These are phyloP conservation scores for Xerocomellus chrysenteron DNA, from an alignment of 768 basidiomycete genomes.

Conservation along the genomic window DNA sequence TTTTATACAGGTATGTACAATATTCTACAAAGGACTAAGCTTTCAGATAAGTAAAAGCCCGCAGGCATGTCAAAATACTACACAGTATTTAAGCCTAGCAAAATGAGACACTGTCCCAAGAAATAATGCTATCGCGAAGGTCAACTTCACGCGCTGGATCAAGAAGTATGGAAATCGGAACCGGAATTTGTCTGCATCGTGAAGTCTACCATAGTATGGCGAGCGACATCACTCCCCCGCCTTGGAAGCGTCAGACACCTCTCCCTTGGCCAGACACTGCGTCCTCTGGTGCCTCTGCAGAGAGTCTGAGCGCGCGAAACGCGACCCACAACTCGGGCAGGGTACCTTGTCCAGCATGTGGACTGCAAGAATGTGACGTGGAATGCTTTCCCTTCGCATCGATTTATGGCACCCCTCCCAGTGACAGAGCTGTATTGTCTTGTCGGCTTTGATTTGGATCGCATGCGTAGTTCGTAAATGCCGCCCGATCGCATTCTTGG, in stretches of 20 bases:
- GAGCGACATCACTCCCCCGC: background rate
- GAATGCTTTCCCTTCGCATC: constrained; percentile 28
- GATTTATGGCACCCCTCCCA: constrained; percentile 18
- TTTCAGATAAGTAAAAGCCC: background rate
- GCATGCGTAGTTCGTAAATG: constrained; percentile 15
- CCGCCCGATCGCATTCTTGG: constrained; percentile 10
- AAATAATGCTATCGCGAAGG: background rate
- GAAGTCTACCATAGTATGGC: background rate
- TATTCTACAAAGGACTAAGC: background rate
- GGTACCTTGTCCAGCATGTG: constrained; percentile 21
- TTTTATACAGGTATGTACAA: background rate
- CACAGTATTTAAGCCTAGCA: background rate
- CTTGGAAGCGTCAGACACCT: background rate
- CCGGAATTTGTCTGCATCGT: background rate
- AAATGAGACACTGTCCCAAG: background rate
- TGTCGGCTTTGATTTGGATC: constrained; percentile 9
- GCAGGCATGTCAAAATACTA: background rate
- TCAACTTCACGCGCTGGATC: background rate
- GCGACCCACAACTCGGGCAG: constrained; percentile 16
- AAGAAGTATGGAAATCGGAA: background rate
- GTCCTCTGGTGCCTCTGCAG: constrained; percentile 22
- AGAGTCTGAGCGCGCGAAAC: constrained; percentile 27
- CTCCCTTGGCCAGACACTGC: constrained; percentile 4
- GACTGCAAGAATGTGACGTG: constrained; percentile 25
- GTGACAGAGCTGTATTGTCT: constrained; percentile 3